These are phyloP conservation scores for Kwoniella mangroviensis DNA, from an alignment of 768 basidiomycete genomes.

Conservation along the genomic window DNA sequence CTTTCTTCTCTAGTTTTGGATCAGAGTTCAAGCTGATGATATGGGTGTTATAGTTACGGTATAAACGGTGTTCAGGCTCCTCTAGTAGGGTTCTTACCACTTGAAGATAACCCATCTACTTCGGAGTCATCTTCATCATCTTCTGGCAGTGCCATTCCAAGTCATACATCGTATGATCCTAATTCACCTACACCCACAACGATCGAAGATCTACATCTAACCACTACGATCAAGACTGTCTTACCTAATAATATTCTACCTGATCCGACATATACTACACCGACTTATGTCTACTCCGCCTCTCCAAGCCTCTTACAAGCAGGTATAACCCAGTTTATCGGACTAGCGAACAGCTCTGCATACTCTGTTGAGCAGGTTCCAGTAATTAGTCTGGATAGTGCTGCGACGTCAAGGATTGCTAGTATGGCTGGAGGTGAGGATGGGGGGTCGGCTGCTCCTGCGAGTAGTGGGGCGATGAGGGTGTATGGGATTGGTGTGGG, in stretches of 20 bases:
- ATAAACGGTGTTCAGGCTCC: conserved; percentile 51
- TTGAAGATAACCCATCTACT: conserved; percentile 18
- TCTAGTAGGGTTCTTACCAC: conserved; percentile 51
- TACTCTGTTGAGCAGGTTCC: conserved; percentile 34
- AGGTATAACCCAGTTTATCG: conserved; percentile 25
- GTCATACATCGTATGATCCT: conserved; percentile 23
- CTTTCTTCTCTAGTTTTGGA: background rate
- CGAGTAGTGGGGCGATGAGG: conserved; percentile 7
- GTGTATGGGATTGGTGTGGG: too few species aligned
- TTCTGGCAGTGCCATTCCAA: background rate
- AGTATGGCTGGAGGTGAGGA: conserved; percentile 17
- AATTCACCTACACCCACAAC: conserved; percentile 33
- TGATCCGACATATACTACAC: conserved; percentile 31
- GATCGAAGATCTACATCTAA: conserved; percentile 27
- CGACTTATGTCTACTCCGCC: conserved; percentile 27
- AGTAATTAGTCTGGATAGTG: conserved; percentile 20
- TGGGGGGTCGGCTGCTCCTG: conserved; percentile 1
- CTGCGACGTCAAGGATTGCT: conserved; percentile 12
- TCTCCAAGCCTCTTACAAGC: conserved; percentile 9
- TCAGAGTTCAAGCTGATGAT: background rate
- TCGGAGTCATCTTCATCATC: conserved; percentile 15
- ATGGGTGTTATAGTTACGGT: conserved; percentile 36
- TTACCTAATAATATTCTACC: conserved; percentile 35
- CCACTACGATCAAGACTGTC: conserved; percentile 26
- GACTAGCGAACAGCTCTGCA: conserved; percentile 29